Evolutionary conservation across 768 basidiomycete species (phyloP), one percentile per base, ranked within the genome.

Genomic region (Chiua virens): DNA sequence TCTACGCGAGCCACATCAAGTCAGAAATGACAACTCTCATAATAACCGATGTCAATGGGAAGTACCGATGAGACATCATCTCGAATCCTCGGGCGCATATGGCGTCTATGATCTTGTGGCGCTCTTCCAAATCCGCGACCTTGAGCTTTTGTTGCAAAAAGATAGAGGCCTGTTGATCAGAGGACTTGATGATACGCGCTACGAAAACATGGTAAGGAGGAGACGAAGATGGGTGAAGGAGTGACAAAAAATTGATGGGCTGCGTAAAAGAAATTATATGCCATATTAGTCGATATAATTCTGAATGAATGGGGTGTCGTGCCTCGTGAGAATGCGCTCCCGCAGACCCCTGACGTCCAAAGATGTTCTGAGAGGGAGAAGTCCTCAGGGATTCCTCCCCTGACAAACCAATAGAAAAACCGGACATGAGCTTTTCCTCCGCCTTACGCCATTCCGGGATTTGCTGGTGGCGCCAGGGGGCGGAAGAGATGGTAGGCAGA

Each of bases 101-200:
- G 42, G 91, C 91, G 60, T 92, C 89, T 15, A 93, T 85, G 40
- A 93, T 92, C 68, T 89, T 91, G 6, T 78, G 79, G 3, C 91
- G 77, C 64, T 92, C 90, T 45, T 84, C 80, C 18, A 76, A 57
- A 57, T 91, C 87, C 4, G 91, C 90, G 17, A 91, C 88, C 67
- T 93, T 93, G 60, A 93, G 78, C 63, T 93, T 93, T 64, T 93
- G 91, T 63, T 92, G 90, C 36, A 93, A 75, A 62, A 93, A 93
- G 47, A 92, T 92, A 14, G 89, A 91, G 13, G 91, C 91, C 61
- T 93, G 91, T 63, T 93, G 91, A 62, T 93, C 91, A 5, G 90
- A 91, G 2, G 85, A 87, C 71, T 89, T 92, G 76, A 92, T 89
- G 58, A 93, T 92, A 22, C 91, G 85, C 17, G 82, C 74, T 13